A percentile compares a stretch with the other conserved stretches of the same genome.
phyloP scores from a whole-genome alignment of 495 filamentous ascomycete genomes.

The Penicillium longicatenatum region DNA sequence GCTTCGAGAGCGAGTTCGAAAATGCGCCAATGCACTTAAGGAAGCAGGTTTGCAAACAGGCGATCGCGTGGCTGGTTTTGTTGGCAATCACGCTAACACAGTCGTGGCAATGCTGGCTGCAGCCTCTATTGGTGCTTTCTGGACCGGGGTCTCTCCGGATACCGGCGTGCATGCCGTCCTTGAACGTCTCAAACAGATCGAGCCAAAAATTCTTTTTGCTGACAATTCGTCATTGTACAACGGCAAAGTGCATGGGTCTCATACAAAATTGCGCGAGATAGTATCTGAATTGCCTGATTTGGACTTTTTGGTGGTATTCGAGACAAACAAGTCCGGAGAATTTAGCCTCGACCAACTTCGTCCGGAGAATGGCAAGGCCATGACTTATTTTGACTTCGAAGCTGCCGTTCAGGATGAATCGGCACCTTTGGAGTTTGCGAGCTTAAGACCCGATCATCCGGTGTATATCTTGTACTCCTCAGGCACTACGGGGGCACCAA shows the following conservation, averaged over 20 bases:
- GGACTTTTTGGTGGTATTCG: conserved; percentile 68
- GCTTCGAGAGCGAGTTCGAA: conserved; percentile 73
- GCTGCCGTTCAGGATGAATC: conserved; percentile 40
- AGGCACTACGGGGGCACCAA: conserved; percentile 87
- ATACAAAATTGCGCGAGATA: conserved; percentile 72
- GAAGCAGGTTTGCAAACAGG: conserved; percentile 62
- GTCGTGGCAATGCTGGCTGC: conserved; percentile 85
- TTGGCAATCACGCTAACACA: conserved; percentile 83
- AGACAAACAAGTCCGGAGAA: conserved; percentile 54
- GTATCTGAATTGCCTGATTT: conserved; percentile 63
- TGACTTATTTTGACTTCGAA: conserved; percentile 54
- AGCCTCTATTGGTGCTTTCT: conserved; percentile 80
- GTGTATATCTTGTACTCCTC: conserved; percentile 88
- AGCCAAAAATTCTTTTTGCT: conserved; percentile 77
- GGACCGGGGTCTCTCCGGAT: conserved; percentile 87
- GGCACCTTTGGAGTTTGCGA: conserved; percentile 62
- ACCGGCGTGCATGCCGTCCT: conserved; percentile 79
- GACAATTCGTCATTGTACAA: conserved; percentile 90
- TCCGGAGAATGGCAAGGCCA: conserved; percentile 50
- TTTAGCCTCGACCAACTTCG: conserved; percentile 52
- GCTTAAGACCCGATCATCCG: conserved; percentile 78
- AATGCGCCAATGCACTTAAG: conserved; percentile 70
- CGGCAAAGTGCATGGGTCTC: conserved; percentile 74
- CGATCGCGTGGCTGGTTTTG: conserved; percentile 79
- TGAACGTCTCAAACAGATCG: conserved; percentile 79